These are phyloP conservation scores for Periconia sp. DNA, from an alignment of 2,329 filamentous ascomycete genomes.

Conservation along the genomic window DNA sequence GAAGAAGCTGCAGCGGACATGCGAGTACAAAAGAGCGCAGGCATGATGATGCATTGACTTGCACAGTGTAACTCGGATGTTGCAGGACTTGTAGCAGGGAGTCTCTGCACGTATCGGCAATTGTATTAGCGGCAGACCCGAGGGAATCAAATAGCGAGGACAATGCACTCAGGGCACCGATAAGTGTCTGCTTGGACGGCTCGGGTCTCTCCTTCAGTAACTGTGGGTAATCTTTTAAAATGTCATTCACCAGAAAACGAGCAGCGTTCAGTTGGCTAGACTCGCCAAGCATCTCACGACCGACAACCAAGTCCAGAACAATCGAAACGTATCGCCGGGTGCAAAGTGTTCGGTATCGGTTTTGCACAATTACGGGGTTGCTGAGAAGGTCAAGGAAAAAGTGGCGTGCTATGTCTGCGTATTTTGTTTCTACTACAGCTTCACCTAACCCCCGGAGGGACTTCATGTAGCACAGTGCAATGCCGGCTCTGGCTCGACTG, in stretches of 20 bases:
- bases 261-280: constrained; percentile 84
- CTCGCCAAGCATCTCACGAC: constrained; percentile 80
- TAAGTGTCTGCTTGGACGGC: constrained; percentile 82
- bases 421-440: constrained; percentile 79
- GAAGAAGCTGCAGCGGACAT: constrained; percentile 87
- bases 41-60: constrained; percentile 84
- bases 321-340: constrained; percentile 82
- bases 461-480: constrained; percentile 84
- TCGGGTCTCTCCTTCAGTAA: constrained; percentile 83
- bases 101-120: constrained; percentile 84
- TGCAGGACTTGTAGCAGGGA: constrained; percentile 86
- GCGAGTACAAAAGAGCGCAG: constrained; percentile 85
- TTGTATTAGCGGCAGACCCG: constrained; percentile 75
- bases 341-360: constrained; percentile 83
- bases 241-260: constrained; percentile 77
- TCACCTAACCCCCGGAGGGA: constrained; percentile 78
- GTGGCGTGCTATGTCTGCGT: constrained; percentile 77
- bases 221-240: constrained; percentile 94
- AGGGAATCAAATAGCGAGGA: constrained; percentile 76
- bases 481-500: constrained; percentile 77
- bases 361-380: constrained; percentile 72
- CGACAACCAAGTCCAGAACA: constrained; percentile 81
- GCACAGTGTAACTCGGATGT: constrained; percentile 94
- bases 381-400: constrained; percentile 79
- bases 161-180: constrained; percentile 76